Conservation (phyloP, 257 asterid genomes). For the Plectranthus barbatus region DNA sequence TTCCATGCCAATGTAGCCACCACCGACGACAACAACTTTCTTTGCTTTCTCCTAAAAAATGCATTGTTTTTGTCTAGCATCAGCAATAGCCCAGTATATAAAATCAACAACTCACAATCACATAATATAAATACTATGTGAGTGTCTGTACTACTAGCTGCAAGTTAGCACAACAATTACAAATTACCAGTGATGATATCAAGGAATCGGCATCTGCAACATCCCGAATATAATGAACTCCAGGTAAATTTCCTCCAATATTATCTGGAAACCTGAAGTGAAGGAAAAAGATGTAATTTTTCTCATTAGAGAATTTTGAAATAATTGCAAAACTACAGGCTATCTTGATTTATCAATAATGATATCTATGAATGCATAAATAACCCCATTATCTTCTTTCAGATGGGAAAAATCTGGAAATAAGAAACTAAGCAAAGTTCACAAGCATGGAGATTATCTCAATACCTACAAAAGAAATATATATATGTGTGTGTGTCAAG, state of each 20-base stretch:
- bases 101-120: background rate
- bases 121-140: background rate
- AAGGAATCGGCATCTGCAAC: conserved; percentile 92
- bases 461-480: background rate
- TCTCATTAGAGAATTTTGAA: background rate
- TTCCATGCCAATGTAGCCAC: conserved; percentile 99
- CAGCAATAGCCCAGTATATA: background rate
- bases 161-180: background rate
- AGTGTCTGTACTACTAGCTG: background rate
- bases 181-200: conserved; percentile 66
- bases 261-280: conserved; percentile 79
- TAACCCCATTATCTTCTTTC: conserved; percentile 3
- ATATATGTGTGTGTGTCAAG: too few species aligned
- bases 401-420: background rate
- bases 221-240: conserved; percentile 92
- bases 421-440: background rate
- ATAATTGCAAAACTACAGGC: background rate
- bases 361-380: background rate
- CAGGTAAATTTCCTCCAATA: conserved; percentile 81
- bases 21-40: conserved; percentile 86
- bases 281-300: background rate
- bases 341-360: background rate
- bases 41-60: conserved; percentile 61
- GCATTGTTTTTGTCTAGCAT: background rate
- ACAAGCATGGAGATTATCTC: background rate